Evolutionary conservation across 208 protist species (phyloP), one percentile per base, ranked within the genome.

Genomic region (Acanthamoeba castellanii): DNA sequence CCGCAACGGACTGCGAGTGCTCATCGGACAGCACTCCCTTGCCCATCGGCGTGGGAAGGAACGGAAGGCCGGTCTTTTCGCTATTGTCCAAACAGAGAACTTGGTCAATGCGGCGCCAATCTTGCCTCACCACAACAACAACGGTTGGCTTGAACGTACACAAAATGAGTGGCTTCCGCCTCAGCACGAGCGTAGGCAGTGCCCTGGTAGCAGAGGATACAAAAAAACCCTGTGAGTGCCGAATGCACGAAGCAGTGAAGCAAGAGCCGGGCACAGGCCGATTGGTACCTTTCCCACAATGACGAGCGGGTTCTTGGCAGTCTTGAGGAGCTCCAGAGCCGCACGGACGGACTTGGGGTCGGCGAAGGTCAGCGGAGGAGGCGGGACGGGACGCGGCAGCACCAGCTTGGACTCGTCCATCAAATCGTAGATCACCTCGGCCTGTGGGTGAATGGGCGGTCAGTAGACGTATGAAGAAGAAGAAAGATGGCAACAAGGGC

Each of bases 31-130:
- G 59, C 25, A 96, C 64, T 16, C 95, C 95, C 57, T 96, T 96
- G 50, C 92, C 95, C 95, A 96, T 96, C 2, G 95, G 95, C 42
- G 93, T 96, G 3, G 95, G 74, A 47, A 96, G 57, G 92, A 95
- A 96, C 16, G 95, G 95, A 14, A 96, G 45, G 32, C 95, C 95
- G 8, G 95, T 96, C 55, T 45, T 93, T 76, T 93, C 87, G 45
- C 87, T 92, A 59, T 50, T 14, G 50, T 3, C 11, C 25, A 64
- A 0, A 47, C 57, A 90, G 47, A 16, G 37, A 50, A 50, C 9
- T 16, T 1, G 7, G 34, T 45, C 18, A 42, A 30, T 16, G 14
- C 9, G 34, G 25, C n/a, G 13, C 5, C 0, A 82, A 16, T 2
- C 2, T 52, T 0, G 27, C 14, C 9, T 34, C 32, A 25, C 66